These are phyloP conservation scores for Zoysia pacifica DNA, from an alignment of 176 grass and related monocot genomes.

Conservation along the genomic window DNA sequence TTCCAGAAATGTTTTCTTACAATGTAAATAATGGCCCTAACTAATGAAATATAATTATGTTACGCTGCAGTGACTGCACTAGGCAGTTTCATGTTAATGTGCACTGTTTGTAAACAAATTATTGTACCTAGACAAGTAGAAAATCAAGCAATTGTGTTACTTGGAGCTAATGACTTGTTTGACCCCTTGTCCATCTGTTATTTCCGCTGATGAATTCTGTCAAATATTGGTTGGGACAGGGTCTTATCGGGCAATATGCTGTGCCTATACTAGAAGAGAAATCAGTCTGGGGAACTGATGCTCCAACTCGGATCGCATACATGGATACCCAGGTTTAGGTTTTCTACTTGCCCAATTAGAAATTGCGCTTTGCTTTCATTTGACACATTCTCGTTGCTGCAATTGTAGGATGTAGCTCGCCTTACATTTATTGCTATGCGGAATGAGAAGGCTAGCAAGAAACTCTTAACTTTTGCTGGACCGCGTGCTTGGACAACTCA, in stretches of 20 bases:
- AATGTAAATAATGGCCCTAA: background rate
- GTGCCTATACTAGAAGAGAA: conserved; percentile 99
- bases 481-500: conserved; percentile 98
- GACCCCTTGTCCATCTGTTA: background rate
- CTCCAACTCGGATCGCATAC: conserved; percentile 95
- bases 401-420: conserved; percentile 76
- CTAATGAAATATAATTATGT: conserved; percentile 29
- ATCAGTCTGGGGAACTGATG: conserved; percentile 99
- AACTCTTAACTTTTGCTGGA: conserved; percentile 90
- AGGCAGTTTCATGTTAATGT: conserved; percentile 5
- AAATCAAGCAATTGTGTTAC: background rate
- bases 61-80: conserved; percentile 15
- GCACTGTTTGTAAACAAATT: background rate
- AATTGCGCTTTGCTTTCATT: conserved; percentile 35
- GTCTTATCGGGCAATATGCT: conserved; percentile 97
- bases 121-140: background rate
- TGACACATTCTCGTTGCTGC: conserved; percentile 29
- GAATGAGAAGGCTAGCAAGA: conserved; percentile 76
- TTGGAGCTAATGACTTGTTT: background rate
- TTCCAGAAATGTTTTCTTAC: conserved; percentile 18
- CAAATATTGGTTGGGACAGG: conserved; percentile 52
- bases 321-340: conserved; percentile 91
- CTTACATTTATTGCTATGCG: conserved; percentile 91
- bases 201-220: conserved; percentile 37
- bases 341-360: conserved; percentile 23